Conservation (phyloP, 176 grass and related monocot species). For the Cenchrus purpureus region DNA sequence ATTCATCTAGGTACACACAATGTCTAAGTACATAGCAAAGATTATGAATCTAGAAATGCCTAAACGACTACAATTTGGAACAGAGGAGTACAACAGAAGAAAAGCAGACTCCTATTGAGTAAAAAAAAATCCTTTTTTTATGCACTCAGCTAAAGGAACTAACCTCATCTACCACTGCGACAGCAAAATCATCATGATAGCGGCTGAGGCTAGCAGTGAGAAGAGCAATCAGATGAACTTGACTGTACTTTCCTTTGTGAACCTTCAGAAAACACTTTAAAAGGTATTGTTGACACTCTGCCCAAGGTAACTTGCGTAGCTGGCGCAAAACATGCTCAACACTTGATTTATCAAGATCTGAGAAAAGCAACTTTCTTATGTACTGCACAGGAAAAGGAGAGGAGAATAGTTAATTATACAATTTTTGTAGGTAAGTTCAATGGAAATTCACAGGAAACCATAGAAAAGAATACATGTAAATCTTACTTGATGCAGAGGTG, state of each 20-base stretch:
- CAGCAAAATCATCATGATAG: slow-evolving; percentile 88
- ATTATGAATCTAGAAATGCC: too few species aligned
- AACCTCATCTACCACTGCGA: slow-evolving; percentile 90
- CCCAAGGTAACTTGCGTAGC: slow-evolving; percentile 96
- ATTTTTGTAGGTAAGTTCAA: slow-evolving; percentile 24
- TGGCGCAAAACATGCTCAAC: slow-evolving; percentile 91
- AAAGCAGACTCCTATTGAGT: background rate
- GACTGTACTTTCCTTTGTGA: slow-evolving; percentile 98
- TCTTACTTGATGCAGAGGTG: slow-evolving; percentile 90
- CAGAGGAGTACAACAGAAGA: background rate
- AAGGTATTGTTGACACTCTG: slow-evolving; percentile 84
- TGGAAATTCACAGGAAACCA: slow-evolving; percentile 22
- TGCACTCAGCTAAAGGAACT: slow-evolving; percentile 38
- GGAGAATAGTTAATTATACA: slow-evolving; percentile 37
- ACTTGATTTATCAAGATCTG: slow-evolving; percentile 93
- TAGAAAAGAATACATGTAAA: slow-evolving; percentile 28
- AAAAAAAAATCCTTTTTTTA: background rate
- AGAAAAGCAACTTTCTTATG: slow-evolving; percentile 95
- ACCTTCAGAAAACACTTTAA: slow-evolving; percentile 98
- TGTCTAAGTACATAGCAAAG: too few species aligned
- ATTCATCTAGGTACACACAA: too few species aligned
- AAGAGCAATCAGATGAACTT: slow-evolving; percentile 89
- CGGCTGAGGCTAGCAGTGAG: slow-evolving; percentile 88
- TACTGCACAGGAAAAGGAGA: slow-evolving; percentile 60
- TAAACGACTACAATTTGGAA: too few species aligned